phyloP scores from a whole-genome alignment of 2,329 filamentous ascomycete genomes.

The Xylariomycetidae sp. region DNA sequence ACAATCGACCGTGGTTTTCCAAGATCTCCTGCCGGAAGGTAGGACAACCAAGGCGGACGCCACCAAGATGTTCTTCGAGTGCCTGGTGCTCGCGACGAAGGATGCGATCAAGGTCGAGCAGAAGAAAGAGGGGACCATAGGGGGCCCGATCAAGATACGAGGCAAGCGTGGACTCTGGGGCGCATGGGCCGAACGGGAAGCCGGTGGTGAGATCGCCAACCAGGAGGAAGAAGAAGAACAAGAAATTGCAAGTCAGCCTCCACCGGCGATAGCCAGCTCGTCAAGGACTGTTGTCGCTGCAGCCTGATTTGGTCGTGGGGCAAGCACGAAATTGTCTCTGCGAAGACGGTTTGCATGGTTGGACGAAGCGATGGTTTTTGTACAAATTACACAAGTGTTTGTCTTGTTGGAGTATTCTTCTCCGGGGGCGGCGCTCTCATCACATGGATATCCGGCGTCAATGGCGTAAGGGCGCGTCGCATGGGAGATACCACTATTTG shows the following conservation, averaged over 20 bases:
- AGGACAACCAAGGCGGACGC: conserved; percentile 82
- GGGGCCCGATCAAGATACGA: conserved; percentile 75
- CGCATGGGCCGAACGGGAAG: conserved; percentile 81
- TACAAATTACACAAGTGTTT: conserved; percentile 30
- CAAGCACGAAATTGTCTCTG: conserved; percentile 5
- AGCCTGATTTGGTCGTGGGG: conserved; percentile 15
- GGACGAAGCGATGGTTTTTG: conserved; percentile 24
- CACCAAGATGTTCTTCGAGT: conserved; percentile 99
- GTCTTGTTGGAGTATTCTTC: conserved; percentile 21
- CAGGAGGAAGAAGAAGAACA: conserved; percentile 39
- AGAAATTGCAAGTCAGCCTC: conserved; percentile 22
- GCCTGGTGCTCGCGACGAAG: conserved; percentile 92
- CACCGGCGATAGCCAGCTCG: conserved; percentile 28
- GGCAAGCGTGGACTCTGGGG: conserved; percentile 97
- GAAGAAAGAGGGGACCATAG: conserved; percentile 62
- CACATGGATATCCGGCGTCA: conserved; percentile 23
- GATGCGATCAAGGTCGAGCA: conserved; percentile 98
- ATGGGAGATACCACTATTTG: conserved; percentile 29
- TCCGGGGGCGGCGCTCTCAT: too few species aligned
- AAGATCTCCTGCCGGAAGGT: conserved; percentile 80
- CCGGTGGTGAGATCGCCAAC: conserved; percentile 56
- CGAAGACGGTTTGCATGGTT: conserved; percentile 11
- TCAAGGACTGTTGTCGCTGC: conserved; percentile 26
- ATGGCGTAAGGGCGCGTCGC: conserved; percentile 21
- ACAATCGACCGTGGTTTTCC: conserved; percentile 77